A percentile compares a stretch with the other conserved stretches of the same genome.
Conservation (phyloP, 192 early-diverging fungal species). For the Backusella tarrabulga region DNA sequence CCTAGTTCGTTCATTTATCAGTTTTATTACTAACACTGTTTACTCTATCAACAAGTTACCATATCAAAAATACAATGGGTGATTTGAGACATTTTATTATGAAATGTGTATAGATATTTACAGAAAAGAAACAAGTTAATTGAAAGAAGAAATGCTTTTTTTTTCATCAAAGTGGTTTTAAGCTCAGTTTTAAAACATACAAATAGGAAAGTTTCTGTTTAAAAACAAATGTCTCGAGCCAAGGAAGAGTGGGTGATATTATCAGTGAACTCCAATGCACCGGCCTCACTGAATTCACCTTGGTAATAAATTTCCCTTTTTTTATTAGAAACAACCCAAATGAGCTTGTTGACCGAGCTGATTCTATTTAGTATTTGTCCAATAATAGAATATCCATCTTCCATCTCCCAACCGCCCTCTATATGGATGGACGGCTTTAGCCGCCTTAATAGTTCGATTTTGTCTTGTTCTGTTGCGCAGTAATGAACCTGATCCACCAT, state of each 20-base stretch:
- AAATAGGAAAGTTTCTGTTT: not conserved
- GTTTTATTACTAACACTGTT: too few relatives aligned
- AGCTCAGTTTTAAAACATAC: not conserved
- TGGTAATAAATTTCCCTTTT: not conserved
- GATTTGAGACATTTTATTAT: conserved; percentile 35
- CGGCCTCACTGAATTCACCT: not conserved
- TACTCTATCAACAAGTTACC: conserved; percentile 20
- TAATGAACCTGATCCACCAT: conserved; percentile 55
- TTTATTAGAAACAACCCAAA: conserved; percentile 32
- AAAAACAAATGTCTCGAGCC: not conserved
- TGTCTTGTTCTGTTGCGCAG: conserved; percentile 64
- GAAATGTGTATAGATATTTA: not conserved
- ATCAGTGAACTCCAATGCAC: not conserved
- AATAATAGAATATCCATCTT: conserved; percentile 32
- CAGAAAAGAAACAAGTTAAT: not conserved
- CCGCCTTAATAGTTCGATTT: conserved; percentile 64
- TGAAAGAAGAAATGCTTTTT: not conserved
- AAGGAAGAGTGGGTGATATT: not conserved
- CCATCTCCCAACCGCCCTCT: conserved; percentile 48
- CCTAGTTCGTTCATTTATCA: conserved; percentile 26
- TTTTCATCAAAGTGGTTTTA: too few relatives aligned
- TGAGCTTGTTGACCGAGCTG: conserved; percentile 19
- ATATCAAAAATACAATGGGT: conserved; percentile 79
- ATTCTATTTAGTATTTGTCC: conserved; percentile 8
- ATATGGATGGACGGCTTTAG: conserved; percentile 63